Evolutionary conservation across 73 alveolate species (phyloP).

Genomic region (Paramecium tetraurelia): DNA sequence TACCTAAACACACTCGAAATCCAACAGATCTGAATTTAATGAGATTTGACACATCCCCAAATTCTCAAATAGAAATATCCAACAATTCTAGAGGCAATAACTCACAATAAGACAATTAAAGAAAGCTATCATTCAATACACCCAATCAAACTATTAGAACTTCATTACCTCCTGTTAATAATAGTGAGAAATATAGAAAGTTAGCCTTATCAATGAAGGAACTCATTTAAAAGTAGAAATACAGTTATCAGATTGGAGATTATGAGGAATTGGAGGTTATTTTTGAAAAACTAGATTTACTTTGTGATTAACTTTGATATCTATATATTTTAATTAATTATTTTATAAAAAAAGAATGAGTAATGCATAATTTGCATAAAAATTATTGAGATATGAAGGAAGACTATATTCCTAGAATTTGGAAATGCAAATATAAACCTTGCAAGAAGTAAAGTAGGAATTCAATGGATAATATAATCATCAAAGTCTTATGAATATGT

Average conservation of each 20-base stretch:
- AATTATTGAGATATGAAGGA: neutral
- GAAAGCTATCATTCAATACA: constrained; percentile 1
- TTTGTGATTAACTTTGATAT: neutral
- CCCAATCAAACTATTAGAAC: neutral
- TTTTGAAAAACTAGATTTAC: neutral
- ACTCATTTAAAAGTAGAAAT: neutral
- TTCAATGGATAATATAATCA: neutral
- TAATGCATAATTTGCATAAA: neutral
- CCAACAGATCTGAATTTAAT: neutral
- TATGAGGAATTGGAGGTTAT: neutral
- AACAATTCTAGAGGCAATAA: neutral
- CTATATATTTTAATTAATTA: neutral
- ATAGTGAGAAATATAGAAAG: neutral
- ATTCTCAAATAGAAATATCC: neutral
- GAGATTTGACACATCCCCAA: constrained; percentile 36
- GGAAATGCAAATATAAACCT: neutral
- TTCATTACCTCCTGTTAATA: neutral
- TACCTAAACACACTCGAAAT: neutral
- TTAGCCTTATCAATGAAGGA: neutral
- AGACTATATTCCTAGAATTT: neutral
- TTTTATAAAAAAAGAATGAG: neutral
- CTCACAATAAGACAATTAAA: neutral
- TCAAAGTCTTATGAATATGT: neutral
- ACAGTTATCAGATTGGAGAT: neutral
- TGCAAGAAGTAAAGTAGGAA: neutral